These are phyloP conservation scores for Picea glauca DNA, from an alignment of 75 land plant genomes.

Conservation along the genomic window DNA sequence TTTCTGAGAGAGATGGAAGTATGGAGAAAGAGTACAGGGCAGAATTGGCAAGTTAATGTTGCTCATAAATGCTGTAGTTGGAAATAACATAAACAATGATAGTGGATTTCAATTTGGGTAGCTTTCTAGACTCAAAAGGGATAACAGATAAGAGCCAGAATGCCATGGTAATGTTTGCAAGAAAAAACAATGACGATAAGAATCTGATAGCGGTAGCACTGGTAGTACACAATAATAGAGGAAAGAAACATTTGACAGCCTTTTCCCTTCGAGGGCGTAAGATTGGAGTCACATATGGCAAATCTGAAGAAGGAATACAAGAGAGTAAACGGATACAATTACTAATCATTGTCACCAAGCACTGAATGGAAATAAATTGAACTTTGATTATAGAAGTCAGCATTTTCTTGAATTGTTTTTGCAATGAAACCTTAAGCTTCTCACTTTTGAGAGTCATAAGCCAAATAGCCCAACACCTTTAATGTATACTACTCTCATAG, in stretches of 20 bases:
- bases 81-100: not conserved
- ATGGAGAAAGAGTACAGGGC: too few species aligned
- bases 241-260: constrained; percentile 2
- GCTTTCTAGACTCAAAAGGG: not conserved
- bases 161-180: not conserved
- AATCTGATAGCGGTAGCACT: not conserved
- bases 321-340: not conserved
- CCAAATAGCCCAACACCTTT: not conserved
- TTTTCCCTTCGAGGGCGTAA: not conserved
- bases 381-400: not conserved
- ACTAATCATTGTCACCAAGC: not conserved
- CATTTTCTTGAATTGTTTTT: not conserved
- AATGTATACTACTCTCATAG: not conserved
- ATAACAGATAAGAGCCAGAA: not conserved
- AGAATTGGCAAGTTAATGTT: too few species aligned
- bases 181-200: not conserved
- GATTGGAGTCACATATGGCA: not conserved
- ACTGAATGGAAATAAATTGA: not conserved
- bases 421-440: not conserved
- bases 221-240: not conserved
- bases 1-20: too few species aligned
- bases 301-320: not conserved
- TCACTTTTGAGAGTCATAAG: not conserved
- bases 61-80: too few species aligned
- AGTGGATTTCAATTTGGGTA: not conserved